A percentile compares a stretch with the other conserved stretches of the same genome.
Conservation (phyloP, 2,329 filamentous ascomycete genomes). For the Penicillium sp. region DNA sequence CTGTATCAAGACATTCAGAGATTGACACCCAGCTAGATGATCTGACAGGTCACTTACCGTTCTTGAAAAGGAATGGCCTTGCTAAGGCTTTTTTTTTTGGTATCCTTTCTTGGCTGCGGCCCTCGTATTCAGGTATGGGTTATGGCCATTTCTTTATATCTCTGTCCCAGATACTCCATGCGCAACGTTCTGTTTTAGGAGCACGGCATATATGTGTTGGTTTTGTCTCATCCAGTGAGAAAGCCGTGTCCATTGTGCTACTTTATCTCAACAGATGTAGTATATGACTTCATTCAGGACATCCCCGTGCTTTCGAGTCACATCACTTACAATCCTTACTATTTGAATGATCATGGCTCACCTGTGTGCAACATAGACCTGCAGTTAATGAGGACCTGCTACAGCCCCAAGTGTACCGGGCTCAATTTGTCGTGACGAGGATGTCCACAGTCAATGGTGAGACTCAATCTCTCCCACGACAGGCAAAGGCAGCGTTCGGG, state of each 20-base stretch:
- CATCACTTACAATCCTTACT: not conserved
- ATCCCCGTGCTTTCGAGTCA: not conserved
- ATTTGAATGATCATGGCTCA: not conserved
- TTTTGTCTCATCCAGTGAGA: not conserved
- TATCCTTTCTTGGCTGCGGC: not conserved
- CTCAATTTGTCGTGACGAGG: not conserved
- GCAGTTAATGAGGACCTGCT: not conserved
- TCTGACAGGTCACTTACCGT: not conserved
- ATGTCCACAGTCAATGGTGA: not conserved
- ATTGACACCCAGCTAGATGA: not conserved
- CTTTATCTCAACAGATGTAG: not conserved
- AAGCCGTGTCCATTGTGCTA: not conserved
- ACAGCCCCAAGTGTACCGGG: not conserved
- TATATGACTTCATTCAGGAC: not conserved
- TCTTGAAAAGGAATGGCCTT: not conserved
- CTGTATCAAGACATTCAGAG: not conserved
- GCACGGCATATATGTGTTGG: constrained; percentile 1
- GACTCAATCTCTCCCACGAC: not conserved
- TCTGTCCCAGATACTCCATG: not conserved
- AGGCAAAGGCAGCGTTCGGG: not conserved
- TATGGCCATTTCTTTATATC: not conserved
- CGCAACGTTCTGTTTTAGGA: not conserved
- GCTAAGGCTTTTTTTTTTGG: not conserved
- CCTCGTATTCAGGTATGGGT: not conserved
- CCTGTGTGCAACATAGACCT: not conserved